Base-by-base conservation (phyloP, 441 rosid species). In the Corymbia calophylla region DNA sequence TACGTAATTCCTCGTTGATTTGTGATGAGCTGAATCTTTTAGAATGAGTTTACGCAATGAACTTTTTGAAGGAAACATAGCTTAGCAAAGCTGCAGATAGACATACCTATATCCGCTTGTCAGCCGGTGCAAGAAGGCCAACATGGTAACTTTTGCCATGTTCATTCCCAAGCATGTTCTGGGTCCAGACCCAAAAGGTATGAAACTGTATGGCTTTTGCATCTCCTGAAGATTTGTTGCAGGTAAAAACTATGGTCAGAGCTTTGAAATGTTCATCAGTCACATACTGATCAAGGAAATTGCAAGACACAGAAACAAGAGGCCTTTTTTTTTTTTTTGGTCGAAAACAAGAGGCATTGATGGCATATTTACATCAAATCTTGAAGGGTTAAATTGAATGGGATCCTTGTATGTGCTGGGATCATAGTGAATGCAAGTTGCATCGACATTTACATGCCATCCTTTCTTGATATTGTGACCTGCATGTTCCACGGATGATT, bases 101-200 rank as follows among this genome's bases (percentile, higher is more conserved):
- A 91, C 92, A 88, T 84, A 93, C 96, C 89, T 89, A 88, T 95
- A 94, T 86, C 93, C 90, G n/a, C 92, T 88, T 4, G 95, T 92
- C 48, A 95, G 84, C 55, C 95, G 88, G 89, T 94, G 96, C 48
- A 95, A 87, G 88, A 94, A 95, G n/a, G 91, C 91, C 92, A 93
- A 32, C 94, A 94, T 87, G 51, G 93, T 92, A 85, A 94, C 92
- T 91, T 92, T 94, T 4, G 95, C 97, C 96, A 95, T 94, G 89
- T 93, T 93, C 87, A 93, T 94, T 89, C 97, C 96, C 17, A 94
- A 77, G 91, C 96, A 94, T 77, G 95, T 93, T 87, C 97, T 91
- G 3, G 94, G 93, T 64, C 97, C 96, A 12, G 94, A 92, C 48
- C 96, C 97, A 58, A 95, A 95, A 21, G 97, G 94, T 89, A 95